Percentiles rank a stretch among this genome's conserved stretches.
Conservation (phyloP, 2,329 filamentous ascomycete genomes). For the Trichophyton equinum region DNA sequence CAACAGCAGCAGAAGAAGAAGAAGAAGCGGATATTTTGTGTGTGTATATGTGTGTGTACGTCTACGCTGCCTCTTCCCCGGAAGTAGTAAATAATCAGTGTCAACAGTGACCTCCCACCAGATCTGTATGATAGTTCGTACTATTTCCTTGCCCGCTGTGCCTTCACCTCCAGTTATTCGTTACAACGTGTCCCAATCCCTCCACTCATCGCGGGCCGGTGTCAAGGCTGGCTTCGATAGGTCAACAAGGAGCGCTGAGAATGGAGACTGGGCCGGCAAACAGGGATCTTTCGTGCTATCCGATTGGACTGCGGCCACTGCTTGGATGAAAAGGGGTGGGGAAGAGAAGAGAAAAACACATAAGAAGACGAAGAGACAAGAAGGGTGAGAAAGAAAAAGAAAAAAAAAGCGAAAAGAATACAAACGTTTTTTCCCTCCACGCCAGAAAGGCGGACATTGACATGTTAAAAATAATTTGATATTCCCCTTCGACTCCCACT, state of each 20-base stretch:
- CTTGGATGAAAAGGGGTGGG: not conserved
- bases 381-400: not conserved
- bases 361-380: not conserved
- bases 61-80: not conserved
- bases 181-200: conserved; percentile 1
- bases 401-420: not conserved
- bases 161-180: conserved; percentile 1
- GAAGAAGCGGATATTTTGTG: not conserved
- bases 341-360: not conserved
- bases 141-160: not conserved
- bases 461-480: not conserved
- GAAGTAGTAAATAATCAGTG: not conserved
- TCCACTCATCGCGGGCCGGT: conserved; percentile 9
- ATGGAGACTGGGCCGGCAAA: not conserved
- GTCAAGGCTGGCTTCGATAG: not conserved
- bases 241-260: not conserved
- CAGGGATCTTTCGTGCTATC: conserved; percentile 5
- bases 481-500: not conserved
- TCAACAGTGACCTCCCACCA: not conserved
- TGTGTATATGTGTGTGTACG: not conserved
- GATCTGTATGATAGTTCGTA: not conserved
- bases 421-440: not conserved
- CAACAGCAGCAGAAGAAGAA: not conserved
- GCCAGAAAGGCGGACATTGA: not conserved
- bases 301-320: conserved; percentile 9